Conservation (phyloP, 352 stramenopile species). For the Aphanomyces stellatus region DNA sequence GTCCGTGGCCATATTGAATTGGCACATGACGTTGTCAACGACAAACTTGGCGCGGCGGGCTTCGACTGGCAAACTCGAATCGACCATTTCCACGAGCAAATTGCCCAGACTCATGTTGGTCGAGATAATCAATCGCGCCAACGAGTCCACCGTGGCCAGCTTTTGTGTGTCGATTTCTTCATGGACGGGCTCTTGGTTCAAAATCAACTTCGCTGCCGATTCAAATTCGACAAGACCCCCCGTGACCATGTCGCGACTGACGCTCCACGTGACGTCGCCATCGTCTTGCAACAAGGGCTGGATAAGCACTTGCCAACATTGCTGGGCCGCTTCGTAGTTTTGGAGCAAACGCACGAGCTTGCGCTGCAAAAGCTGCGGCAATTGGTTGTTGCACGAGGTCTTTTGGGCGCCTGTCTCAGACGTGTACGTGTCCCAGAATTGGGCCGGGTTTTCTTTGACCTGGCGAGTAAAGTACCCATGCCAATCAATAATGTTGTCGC, state of each 20-base stretch:
- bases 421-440: conserved; percentile 60
- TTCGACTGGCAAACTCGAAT: conserved; percentile 40
- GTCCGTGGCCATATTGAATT: conserved; percentile 34
- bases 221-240: conserved; percentile 68
- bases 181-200: conserved; percentile 8
- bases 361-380: conserved; percentile 34
- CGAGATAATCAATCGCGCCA: conserved; percentile 22
- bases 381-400: conserved; percentile 12
- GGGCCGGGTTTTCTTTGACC: conserved; percentile 32
- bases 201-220: conserved; percentile 30
- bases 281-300: conserved; percentile 22
- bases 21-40: conserved; percentile 51
- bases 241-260: conserved; percentile 50
- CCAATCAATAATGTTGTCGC: conserved; percentile 11
- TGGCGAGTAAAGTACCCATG: conserved; percentile 40
- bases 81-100: conserved; percentile 47
- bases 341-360: conserved; percentile 63
- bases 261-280: conserved; percentile 39
- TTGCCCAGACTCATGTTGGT: conserved; percentile 61
- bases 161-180: background rate
- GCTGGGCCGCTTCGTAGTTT: conserved; percentile 56
- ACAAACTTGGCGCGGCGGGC: conserved; percentile 56
- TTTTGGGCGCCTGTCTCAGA: conserved; percentile 32
- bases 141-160: background rate
- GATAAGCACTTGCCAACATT: conserved; percentile 51